Conservation (phyloP, 192 early-diverging fungal species). For the Powellomyces hirtus region DNA sequence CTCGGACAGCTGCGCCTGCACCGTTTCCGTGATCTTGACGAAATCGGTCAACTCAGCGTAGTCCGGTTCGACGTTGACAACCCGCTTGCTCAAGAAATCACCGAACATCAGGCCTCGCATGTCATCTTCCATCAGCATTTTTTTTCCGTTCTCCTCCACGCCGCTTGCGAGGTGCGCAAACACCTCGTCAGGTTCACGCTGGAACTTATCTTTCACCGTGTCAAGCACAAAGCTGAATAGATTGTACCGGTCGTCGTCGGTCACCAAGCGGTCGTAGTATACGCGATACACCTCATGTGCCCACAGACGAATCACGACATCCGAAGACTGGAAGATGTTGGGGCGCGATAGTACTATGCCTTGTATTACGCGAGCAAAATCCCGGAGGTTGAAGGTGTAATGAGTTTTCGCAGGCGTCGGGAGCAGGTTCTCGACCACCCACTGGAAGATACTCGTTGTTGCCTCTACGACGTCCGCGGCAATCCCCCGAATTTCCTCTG, state of each 20-base stretch:
- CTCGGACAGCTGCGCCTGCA: conserved; percentile 43
- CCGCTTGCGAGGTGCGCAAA: conserved; percentile 49
- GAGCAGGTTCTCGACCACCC: conserved; percentile 54
- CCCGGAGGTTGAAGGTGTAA: conserved; percentile 65
- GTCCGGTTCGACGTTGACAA: conserved; percentile 34
- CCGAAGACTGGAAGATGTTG: conserved; percentile 33
- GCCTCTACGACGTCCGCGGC: conserved; percentile 40
- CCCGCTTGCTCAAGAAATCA: conserved; percentile 45
- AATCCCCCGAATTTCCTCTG: conserved; percentile 45
- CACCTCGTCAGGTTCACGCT: conserved; percentile 45
- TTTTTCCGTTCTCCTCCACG: conserved; percentile 28
- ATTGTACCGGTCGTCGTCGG: conserved; percentile 51
- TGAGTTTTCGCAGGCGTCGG: conserved; percentile 67
- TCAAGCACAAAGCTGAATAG: conserved; percentile 46
- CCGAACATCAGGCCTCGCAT: conserved; percentile 56
- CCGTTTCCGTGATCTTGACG: conserved; percentile 50
- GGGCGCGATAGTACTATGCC: conserved; percentile 57
- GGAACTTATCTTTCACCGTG: conserved; percentile 46
- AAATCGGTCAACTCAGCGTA: conserved; percentile 55
- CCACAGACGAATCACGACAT: conserved; percentile 54
- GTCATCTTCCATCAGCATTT: conserved; percentile 61
- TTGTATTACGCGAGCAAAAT: conserved; percentile 59
- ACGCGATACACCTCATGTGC: conserved; percentile 60
- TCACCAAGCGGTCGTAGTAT: conserved; percentile 57
- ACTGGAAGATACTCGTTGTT: conserved; percentile 53